phyloP scores from a whole-genome alignment of 345 rosid genomes.

The Aquilaria yunnanensis region DNA sequence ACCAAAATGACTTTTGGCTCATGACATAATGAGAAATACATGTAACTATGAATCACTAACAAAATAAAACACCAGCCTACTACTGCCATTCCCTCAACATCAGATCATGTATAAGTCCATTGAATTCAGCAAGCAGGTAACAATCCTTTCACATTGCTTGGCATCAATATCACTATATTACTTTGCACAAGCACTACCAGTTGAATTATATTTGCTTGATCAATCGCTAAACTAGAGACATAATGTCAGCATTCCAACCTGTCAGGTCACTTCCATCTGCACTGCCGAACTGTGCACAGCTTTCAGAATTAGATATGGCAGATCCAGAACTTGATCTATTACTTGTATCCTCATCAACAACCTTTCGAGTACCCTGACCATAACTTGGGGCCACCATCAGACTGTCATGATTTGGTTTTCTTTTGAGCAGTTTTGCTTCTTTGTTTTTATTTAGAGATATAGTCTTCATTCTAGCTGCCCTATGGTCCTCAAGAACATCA shows the following conservation, averaged over 20 bases:
- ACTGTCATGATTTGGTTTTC: constrained; percentile 52
- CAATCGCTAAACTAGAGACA: not conserved
- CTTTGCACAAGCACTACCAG: too few relatives aligned
- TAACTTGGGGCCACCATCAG: constrained; percentile 32
- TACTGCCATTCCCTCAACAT: not conserved
- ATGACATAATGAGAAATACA: too few relatives aligned
- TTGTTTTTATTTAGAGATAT: constrained; percentile 50
- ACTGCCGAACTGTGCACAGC: constrained; percentile 78
- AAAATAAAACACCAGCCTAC: too few relatives aligned
- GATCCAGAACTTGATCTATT: constrained; percentile 93
- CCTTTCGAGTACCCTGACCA: constrained; percentile 39
- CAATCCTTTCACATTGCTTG: not conserved
- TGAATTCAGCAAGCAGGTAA: not conserved
- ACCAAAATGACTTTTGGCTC: too few relatives aligned
- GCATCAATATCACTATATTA: not conserved
- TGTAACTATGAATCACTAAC: too few relatives aligned
- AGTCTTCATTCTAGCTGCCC: constrained; percentile 49
- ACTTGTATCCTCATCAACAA: constrained; percentile 66
- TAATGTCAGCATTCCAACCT: constrained; percentile 32
- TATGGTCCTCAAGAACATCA: constrained; percentile 56
- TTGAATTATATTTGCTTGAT: not conserved
- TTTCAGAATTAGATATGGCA: constrained; percentile 85
- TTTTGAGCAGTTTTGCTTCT: constrained; percentile 55
- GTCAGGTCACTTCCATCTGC: constrained; percentile 78
- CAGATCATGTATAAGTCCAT: not conserved